Base-by-base conservation (phyloP, 805 yeast genomes). In the Alloascoidea africana region DNA sequence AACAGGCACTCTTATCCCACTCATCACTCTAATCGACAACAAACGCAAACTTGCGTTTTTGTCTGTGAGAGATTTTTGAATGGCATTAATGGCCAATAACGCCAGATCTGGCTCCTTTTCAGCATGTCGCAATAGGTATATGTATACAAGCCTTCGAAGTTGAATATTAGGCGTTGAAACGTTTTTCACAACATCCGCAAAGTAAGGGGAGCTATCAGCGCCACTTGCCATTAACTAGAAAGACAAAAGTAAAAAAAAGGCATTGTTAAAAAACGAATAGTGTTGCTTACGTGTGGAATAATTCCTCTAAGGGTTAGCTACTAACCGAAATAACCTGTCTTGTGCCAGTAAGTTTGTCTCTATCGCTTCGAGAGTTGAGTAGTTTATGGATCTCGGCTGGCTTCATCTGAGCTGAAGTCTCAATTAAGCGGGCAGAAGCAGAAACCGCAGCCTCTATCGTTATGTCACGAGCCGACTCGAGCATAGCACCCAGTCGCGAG, bases 21-120 rank as follows among this genome's bases (percentile, higher is more conserved):
- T 74, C 48, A 91, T 66, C 11, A 86, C 76, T 38, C 87, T 66
- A 34, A 91, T 68, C 0, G 94, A 78, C 39, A 83, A 61, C 2
- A 87, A 70, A 44, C 97, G 63, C 14, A 68, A 62, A 6, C 71
- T 66, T 2, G 93, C 79, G 42, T 68, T 69, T 45, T 73, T 73
- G 47, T 85, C 95, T 5, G 68, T 62, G 18, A 89, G 58, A 1
- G 84, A 67, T 55, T 82, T 85, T 54, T 91, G 98, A 36, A 91
- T 81, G 1, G 96, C 82, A 55, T 91, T 91, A 45, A 91, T 82
- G 1, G 95, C 75, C 35, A 91, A 63, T 15, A 91, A 65, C 2
- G 97, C 91, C n/a, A 83, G 68, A 53, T 87, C 94, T 5, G 91
- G 95, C 46, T 84, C 87, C 39, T 64, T 55, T 43, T 84, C 93